phyloP scores from a whole-genome alignment of 305 asterid species.

The Solanum aculeatissimum region DNA sequence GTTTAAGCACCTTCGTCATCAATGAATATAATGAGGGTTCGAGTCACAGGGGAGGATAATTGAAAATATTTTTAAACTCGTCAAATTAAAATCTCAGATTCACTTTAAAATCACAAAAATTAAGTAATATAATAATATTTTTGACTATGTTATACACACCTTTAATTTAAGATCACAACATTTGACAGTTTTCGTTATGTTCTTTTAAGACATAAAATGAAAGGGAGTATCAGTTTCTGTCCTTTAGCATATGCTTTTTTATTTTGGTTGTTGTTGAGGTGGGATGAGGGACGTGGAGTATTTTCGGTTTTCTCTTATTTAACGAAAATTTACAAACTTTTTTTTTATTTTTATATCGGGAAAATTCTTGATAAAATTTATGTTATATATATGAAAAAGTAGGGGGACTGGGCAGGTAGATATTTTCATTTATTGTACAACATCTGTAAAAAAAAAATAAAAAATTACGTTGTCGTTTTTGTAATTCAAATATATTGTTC shows the following conservation, averaged over 20 bases:
- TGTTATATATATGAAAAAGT: no score
- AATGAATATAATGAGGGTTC: no score
- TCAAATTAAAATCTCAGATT: background rate
- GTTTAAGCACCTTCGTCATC: no score
- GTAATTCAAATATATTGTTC: no score
- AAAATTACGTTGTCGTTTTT: no score
- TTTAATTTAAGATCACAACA: background rate
- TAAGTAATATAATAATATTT: background rate
- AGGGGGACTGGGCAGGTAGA: no score
- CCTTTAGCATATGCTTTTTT: background rate
- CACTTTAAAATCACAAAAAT: background rate
- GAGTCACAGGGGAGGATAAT: background rate
- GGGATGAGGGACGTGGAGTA: background rate
- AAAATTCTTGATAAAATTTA: no score
- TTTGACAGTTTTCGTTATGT: background rate
- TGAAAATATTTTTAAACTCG: background rate
- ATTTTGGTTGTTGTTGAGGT: background rate
- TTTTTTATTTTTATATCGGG: no score
- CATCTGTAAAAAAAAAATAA: no score
- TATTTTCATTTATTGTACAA: no score
- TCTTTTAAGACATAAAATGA: background rate
- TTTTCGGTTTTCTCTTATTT: no score
- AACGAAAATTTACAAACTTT: no score
- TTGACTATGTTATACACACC: background rate
- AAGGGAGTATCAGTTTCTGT: background rate